These are phyloP conservation scores for Sporothrix luriei DNA, from an alignment of 2,329 filamentous ascomycete species.

Conservation along the genomic window DNA sequence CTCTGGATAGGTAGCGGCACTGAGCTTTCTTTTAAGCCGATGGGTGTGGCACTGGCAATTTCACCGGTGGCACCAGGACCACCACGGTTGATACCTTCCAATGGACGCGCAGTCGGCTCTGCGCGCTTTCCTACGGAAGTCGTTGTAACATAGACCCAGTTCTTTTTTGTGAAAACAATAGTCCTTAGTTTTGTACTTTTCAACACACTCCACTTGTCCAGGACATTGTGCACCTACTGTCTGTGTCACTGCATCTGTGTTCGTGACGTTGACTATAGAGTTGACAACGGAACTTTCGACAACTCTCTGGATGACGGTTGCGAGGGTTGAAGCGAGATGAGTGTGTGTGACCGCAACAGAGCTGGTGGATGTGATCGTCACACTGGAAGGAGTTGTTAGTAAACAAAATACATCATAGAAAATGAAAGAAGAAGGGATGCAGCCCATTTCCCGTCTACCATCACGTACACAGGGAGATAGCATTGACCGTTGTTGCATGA, in stretches of 20 bases:
- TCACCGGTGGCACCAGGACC: not conserved
- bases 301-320: slow-evolving; percentile 34
- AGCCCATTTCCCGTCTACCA: not conserved
- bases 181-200: not conserved
- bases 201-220: too few species aligned
- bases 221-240: slow-evolving; percentile 31
- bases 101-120: not conserved
- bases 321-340: slow-evolving; percentile 32
- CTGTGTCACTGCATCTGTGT: slow-evolving; percentile 35
- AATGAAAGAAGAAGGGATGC: too few species aligned
- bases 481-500: slow-evolving; percentile 41
- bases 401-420: not conserved
- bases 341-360: slow-evolving; percentile 28
- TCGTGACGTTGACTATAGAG: slow-evolving; percentile 33
- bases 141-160: slow-evolving; percentile 35
- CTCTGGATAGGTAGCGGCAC: not conserved
- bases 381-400: slow-evolving; percentile 28
- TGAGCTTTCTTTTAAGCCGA: not conserved
- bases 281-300: slow-evolving; percentile 33
- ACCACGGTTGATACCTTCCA: not conserved
- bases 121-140: slow-evolving; percentile 28
- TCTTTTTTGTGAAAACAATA: slow-evolving; percentile 16
- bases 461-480: slow-evolving; percentile 34
- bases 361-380: slow-evolving; percentile 33
- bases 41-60: not conserved